Evolutionary conservation across 2,329 filamentous ascomycete species (phyloP).

Genomic region (Neoscytalidium dimidiatum): DNA sequence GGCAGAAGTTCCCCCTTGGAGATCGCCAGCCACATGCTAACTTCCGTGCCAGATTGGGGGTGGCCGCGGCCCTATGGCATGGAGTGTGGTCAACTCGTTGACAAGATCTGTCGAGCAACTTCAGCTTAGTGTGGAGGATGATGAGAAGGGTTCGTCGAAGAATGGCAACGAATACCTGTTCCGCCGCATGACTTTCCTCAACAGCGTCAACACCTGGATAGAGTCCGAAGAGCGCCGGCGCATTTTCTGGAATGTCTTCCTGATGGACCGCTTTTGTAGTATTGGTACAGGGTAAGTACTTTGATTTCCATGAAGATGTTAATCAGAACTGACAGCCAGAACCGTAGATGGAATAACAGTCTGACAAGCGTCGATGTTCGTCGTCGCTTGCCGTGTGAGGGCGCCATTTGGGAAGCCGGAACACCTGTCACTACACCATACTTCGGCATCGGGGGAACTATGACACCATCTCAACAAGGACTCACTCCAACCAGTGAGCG

Average conservation of each 20-base stretch:
- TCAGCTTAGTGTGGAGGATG: conserved; percentile 34
- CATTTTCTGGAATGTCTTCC: conserved; percentile 42
- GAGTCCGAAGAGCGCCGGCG: conserved; percentile 39
- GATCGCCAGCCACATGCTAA: neutral
- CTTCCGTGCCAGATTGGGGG: conserved; percentile 30
- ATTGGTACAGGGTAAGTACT: conserved; percentile 28
- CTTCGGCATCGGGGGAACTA: conserved; percentile 43
- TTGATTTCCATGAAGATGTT: neutral
- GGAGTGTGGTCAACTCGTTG: conserved; percentile 39
- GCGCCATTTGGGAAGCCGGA: conserved; percentile 33
- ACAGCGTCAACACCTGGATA: conserved; percentile 31
- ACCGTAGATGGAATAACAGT: conserved; percentile 36
- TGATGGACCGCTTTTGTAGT: conserved; percentile 41
- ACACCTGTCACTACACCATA: conserved; percentile 36
- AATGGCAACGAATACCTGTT: conserved; percentile 32
- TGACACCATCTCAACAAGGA: conserved; percentile 24
- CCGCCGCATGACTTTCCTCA: conserved; percentile 39
- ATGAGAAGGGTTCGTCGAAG: conserved; percentile 24
- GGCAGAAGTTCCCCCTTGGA: neutral
- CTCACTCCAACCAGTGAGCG: conserved; percentile 24
- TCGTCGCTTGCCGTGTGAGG: conserved; percentile 39
- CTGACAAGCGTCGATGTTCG: conserved; percentile 36
- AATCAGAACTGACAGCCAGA: neutral
- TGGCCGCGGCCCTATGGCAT: conserved; percentile 36
- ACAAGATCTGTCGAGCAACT: conserved; percentile 38